Evolutionary conservation across 371 early-diverging fungal genomes (phyloP), one percentile per base, ranked within the genome.

Genomic region (Paraphysoderma sedebokerense): DNA sequence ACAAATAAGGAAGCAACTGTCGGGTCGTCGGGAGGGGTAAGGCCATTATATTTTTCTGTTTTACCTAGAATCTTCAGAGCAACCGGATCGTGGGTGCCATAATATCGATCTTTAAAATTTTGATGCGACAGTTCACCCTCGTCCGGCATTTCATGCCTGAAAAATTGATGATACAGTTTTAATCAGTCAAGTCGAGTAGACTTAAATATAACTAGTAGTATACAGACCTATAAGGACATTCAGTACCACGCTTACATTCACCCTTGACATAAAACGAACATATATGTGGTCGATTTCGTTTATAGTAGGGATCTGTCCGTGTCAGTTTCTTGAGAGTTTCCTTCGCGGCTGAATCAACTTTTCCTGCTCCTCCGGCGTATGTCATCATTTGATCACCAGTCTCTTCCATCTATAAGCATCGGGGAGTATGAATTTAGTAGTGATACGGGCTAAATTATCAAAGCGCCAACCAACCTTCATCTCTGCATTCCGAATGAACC

Each of bases 201-300:
- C 35, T 15, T 19, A 15, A 15, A 15, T 5, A 2, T 12, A 15
- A 8, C 17, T 13, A 34, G 24, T 29, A 37, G 13, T 20, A 30
- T 40, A n/a, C 45, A 44, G 61, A 70, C 67, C 74, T 62, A 55
- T 83, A 92, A 15, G 92, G 92, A 54, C 96, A 95, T 47, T 78
- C 79, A 30, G 76, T 79, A 37, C 95, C 93, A 38, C 95, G 82
- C 11, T 68, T 91, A 60, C 96, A 95, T 47, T 79, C 75, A 32
- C 92, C 96, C 51, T 86, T 87, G 28, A 85, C 81, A 67, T 75
- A 96, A 62, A 96, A 95, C 5, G 93, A 85, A 58, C 98, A 97
- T 24, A 93, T 75, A 50, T 88, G 91, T 12, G 88, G 73, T 35
- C 82, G 60, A 56, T 91, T 92, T 41, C 93, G 76, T 59, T 86